phyloP scores from a whole-genome alignment of 441 rosid species.

The Corymbia calophylla region DNA sequence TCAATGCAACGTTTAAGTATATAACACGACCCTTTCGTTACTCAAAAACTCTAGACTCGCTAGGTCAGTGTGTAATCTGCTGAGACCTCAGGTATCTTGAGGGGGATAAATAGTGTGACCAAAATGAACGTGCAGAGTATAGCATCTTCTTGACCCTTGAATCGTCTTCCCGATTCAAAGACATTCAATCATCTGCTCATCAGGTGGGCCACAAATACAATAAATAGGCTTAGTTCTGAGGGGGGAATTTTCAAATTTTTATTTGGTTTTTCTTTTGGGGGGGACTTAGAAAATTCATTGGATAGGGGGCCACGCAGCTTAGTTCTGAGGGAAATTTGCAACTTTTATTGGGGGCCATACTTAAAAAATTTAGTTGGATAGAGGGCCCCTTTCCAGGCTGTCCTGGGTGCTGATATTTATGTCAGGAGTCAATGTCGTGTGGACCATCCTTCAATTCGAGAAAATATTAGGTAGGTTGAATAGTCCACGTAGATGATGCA shows the following conservation, averaged over 20 bases:
- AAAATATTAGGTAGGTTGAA: too few species aligned
- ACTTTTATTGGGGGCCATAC: background rate
- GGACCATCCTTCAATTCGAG: too few species aligned
- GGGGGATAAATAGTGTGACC: background rate
- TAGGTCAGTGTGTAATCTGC: background rate
- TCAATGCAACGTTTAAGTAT: background rate
- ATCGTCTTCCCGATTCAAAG: background rate
- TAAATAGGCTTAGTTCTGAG: background rate
- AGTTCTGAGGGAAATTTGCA: background rate
- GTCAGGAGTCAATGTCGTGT: background rate
- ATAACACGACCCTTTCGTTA: background rate
- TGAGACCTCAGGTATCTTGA: background rate
- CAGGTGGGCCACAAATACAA: background rate
- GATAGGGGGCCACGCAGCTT: background rate
- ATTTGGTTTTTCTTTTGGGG: background rate
- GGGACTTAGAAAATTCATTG: background rate
- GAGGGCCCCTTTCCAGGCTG: background rate
- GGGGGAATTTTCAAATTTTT: background rate
- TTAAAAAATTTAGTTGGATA: background rate
- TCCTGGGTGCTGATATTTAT: background rate
- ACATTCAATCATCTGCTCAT: background rate
- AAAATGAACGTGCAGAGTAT: background rate
- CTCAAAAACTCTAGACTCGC: background rate
- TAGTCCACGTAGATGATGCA: too few species aligned
- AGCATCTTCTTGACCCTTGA: background rate